Base-by-base conservation (phyloP, 768 basidiomycete species). In the Panus rudis region DNA sequence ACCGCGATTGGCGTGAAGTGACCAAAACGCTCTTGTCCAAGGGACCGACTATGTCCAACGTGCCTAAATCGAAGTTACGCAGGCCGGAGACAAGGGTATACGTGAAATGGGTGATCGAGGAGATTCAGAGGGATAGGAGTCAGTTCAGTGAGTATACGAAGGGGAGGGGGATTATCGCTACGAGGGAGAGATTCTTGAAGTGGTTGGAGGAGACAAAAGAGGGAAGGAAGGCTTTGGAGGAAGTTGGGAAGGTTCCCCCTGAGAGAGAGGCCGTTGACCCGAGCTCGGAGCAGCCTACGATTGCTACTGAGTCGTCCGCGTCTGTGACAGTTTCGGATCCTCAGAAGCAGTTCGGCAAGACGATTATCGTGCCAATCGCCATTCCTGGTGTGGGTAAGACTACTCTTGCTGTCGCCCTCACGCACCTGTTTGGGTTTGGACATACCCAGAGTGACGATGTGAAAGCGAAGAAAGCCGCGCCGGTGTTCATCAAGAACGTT, bases 331-430 rank as follows among this genome's bases (percentile, higher is more conserved):
- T n/a, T n/a, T n/a, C n/a, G n/a, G n/a, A n/a, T n/a, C n/a, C n/a
- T n/a, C n/a, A n/a, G 2, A 50, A 62, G 52, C 45, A 59, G 41
- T 75, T 71, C 48, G 75, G 71, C 21, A 92, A 92, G 68, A 90
- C 84, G 1, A 69, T 97, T 50, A 81, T 99, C 42, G 71, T 92
- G 0, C 92, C 94, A 0, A 64, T 97, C 16, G 94, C 91, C 6
- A 73, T 97, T 32, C 94, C 94, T 25, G 94, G 94, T 12, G 92
- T 87, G 58, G 91, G 92, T 22, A 98, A 97, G 69, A 98, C 93
- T 0, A 65, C 86, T 0, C 71, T 98, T 11, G 72, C 87, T 0
- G 68, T 96, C 14, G 91, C 90, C 1, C 73, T 98, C 14, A 51
- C 71, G 2, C 72, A 83, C 41, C 72, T 99, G 3, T 97, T 93